These are phyloP conservation scores for Xylaria polymorpha DNA, from an alignment of 2,329 filamentous ascomycete genomes.

Conservation along the genomic window DNA sequence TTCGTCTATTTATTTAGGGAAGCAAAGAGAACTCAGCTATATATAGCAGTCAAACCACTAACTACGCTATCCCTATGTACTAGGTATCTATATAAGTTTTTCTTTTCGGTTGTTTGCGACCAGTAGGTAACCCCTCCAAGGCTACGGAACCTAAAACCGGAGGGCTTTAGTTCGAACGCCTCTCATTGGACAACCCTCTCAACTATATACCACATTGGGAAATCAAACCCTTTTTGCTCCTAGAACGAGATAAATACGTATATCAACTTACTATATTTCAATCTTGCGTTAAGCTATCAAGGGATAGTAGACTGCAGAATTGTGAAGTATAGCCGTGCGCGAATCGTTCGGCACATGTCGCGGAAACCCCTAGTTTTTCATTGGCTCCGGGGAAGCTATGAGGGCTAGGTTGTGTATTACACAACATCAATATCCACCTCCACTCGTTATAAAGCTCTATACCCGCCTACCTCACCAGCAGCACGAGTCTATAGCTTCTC, in stretches of 20 bases:
- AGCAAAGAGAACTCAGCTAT: background rate
- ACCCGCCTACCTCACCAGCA: background rate
- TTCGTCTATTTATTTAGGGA: background rate
- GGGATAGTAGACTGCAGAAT: background rate
- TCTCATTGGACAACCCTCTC: conserved; percentile 1
- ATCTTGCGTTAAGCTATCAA: no score
- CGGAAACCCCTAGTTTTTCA: background rate
- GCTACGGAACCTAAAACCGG: no score
- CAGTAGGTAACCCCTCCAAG: no score
- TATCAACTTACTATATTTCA: no score
- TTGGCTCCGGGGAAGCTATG: background rate
- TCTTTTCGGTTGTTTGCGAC: no score
- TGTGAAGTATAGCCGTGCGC: background rate
- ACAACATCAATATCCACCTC: no score
- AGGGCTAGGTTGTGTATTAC: no score
- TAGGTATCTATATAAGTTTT: background rate
- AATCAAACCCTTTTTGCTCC: background rate
- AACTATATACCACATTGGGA: background rate
- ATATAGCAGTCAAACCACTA: no score
- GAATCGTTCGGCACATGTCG: background rate
- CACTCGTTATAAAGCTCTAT: no score
- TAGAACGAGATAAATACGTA: background rate
- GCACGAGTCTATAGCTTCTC: conserved; percentile 47
- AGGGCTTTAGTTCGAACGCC: background rate
- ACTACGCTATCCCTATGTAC: background rate